Percentiles rank a stretch among this genome's conserved stretches.
Conservation (phyloP, 2,329 filamentous ascomycete genomes). For the Trichophyton equinum region DNA sequence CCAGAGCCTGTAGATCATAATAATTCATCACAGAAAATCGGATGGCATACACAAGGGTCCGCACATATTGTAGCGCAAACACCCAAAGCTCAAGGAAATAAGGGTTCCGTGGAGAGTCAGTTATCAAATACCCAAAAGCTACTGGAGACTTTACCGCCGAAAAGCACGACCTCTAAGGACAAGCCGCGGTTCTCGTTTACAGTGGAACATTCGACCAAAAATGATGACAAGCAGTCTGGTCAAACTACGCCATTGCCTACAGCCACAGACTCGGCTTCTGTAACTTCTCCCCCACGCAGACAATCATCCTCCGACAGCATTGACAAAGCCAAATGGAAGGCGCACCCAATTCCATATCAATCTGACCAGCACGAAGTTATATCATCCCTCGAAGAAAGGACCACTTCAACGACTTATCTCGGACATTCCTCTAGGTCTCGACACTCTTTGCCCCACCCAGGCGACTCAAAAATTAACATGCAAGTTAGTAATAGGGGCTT, state of each 20-base stretch:
- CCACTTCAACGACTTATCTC: neutral
- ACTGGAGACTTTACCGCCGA: neutral
- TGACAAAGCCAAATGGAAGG: neutral
- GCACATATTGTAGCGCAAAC: neutral
- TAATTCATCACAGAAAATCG: neutral
- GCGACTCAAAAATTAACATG: neutral
- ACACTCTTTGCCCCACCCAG: neutral
- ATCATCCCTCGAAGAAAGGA: neutral
- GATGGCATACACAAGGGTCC: neutral
- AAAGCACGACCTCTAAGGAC: neutral
- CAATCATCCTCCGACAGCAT: neutral
- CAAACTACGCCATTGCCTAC: too few relatives aligned
- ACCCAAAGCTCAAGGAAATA: neutral
- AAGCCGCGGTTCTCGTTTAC: neutral
- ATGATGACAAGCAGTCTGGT: neutral
- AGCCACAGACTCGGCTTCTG: neutral
- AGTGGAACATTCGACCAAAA: neutral
- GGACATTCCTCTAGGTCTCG: neutral
- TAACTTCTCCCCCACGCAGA: neutral
- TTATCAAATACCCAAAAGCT: neutral
- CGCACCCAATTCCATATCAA: neutral
- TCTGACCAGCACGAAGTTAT: neutral
- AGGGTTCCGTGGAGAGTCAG: neutral
- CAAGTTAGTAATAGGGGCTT: neutral
- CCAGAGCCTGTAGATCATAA: neutral